Conservation (phyloP, 768 basidiomycete genomes). For the Boletus reticuloceps region DNA sequence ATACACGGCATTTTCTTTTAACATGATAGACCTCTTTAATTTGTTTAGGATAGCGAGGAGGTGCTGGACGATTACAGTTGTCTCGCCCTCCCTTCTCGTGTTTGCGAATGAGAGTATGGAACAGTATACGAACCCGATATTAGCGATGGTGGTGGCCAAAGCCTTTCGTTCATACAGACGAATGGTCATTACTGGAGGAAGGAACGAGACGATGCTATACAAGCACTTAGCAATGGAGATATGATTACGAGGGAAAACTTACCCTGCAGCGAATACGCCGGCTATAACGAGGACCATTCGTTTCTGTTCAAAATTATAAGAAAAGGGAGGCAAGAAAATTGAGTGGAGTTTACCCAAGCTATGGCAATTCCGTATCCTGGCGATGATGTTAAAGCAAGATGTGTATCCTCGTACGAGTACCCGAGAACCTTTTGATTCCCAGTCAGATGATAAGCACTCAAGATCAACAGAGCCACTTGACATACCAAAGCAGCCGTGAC, state of each 20-base stretch:
- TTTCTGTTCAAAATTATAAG: slow-evolving; percentile 36
- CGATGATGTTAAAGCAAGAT: slow-evolving; percentile 44
- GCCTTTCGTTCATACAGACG: slow-evolving; percentile 69
- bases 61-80: slow-evolving; percentile 55
- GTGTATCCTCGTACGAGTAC: slow-evolving; percentile 67
- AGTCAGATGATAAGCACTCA: background rate
- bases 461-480: background rate
- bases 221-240: slow-evolving; percentile 1
- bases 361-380: slow-evolving; percentile 62
- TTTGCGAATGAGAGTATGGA: slow-evolving; percentile 72
- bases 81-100: slow-evolving; percentile 47
- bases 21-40: slow-evolving; percentile 55
- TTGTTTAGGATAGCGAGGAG: slow-evolving; percentile 73
- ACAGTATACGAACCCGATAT: slow-evolving; percentile 74
- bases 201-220: slow-evolving; percentile 59
- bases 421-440: slow-evolving; percentile 52
- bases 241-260: slow-evolving; percentile 13
- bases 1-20: slow-evolving; percentile 60
- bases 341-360: slow-evolving; percentile 54
- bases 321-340: background rate
- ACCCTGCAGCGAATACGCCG: slow-evolving; percentile 81
- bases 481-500: slow-evolving; percentile 61
- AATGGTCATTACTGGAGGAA: slow-evolving; percentile 70
- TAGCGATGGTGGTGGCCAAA: slow-evolving; percentile 63
- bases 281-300: slow-evolving; percentile 66